Conservation (phyloP, 2,329 filamentous ascomycete species). For the Mariannaea sp. region DNA sequence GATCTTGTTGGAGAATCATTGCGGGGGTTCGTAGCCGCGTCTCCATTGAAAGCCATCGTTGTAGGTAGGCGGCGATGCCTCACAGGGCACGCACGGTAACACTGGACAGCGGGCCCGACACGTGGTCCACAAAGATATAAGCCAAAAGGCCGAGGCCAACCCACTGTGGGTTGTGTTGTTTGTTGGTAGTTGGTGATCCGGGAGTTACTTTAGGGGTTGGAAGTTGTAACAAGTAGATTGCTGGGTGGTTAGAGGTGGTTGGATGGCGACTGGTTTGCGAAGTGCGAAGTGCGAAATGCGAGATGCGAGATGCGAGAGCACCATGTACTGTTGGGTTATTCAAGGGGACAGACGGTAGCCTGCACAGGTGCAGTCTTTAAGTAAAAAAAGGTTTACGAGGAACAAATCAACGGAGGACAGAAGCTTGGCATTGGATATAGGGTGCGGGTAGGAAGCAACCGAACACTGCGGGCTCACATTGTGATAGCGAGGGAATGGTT, state of each 20-base stretch:
- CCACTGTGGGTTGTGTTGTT: not conserved
- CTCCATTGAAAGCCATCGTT: slow-evolving; percentile 42
- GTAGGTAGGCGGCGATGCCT: not conserved
- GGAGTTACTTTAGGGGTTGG: not conserved
- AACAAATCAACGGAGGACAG: not conserved
- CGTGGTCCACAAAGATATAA: not conserved
- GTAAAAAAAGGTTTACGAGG: not conserved
- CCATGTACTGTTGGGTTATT: no score
- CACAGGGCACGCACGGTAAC: not conserved
- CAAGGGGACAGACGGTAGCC: not conserved
- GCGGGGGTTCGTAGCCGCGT: slow-evolving; percentile 34
- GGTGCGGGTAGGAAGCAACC: not conserved
- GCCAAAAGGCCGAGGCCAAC: not conserved
- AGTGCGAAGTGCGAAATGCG: no score
- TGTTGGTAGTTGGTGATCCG: not conserved
- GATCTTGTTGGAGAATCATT: slow-evolving; percentile 62
- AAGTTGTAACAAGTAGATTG: no score
- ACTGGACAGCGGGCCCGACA: not conserved
- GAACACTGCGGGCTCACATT: not conserved
- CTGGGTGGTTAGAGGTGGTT: slow-evolving; percentile 4
- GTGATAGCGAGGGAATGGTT: slow-evolving; percentile 6
- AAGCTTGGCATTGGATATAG: not conserved
- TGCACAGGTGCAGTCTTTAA: not conserved
- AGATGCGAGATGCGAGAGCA: no score
- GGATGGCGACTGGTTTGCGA: slow-evolving; percentile 6